These are phyloP conservation scores for Homolaphlyctis polyrhiza DNA, from an alignment of 371 early-diverging fungal species.

Conservation along the genomic window DNA sequence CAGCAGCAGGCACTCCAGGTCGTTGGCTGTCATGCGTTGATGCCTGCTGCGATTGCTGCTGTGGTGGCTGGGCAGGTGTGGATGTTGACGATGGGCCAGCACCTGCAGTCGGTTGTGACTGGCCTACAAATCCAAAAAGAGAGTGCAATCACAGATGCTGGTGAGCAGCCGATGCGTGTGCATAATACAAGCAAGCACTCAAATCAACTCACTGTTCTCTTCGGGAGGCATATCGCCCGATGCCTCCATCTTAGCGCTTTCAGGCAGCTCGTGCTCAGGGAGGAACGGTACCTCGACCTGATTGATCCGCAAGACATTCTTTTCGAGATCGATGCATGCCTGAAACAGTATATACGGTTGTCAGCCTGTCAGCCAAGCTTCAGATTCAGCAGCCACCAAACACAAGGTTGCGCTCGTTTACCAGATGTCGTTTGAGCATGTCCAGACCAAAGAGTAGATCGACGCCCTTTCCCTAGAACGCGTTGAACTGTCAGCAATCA, in stretches of 20 bases:
- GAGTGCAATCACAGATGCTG: no score
- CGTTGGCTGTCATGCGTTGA: conserved; percentile 1
- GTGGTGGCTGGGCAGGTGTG: conserved; percentile 5
- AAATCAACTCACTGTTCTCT: no score
- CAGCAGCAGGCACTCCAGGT: no score
- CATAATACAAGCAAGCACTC: no score
- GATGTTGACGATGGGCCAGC: conserved; percentile 6
- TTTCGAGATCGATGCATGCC: conserved; percentile 85
- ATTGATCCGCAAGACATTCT: conserved; percentile 75
- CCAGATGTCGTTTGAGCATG: conserved; percentile 78
- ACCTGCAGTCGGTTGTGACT: not conserved
- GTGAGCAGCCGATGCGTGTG: no score
- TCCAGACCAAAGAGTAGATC: conserved; percentile 93
- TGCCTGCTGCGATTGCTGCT: conserved; percentile 11
- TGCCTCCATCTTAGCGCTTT: conserved; percentile 43
- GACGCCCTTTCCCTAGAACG: conserved; percentile 69
- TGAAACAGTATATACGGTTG: conserved; percentile 15
- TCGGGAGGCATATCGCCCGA: not conserved
- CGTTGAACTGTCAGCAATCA: no score
- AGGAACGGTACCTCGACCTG: conserved; percentile 81
- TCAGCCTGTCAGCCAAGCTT: not conserved
- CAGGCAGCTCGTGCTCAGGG: conserved; percentile 86
- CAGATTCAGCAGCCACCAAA: not conserved
- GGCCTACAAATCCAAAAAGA: no score
- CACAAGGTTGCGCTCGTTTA: conserved; percentile 4